These are phyloP conservation scores for Aspergillus awamori DNA, from an alignment of 2,329 filamentous ascomycete species.

Conservation along the genomic window DNA sequence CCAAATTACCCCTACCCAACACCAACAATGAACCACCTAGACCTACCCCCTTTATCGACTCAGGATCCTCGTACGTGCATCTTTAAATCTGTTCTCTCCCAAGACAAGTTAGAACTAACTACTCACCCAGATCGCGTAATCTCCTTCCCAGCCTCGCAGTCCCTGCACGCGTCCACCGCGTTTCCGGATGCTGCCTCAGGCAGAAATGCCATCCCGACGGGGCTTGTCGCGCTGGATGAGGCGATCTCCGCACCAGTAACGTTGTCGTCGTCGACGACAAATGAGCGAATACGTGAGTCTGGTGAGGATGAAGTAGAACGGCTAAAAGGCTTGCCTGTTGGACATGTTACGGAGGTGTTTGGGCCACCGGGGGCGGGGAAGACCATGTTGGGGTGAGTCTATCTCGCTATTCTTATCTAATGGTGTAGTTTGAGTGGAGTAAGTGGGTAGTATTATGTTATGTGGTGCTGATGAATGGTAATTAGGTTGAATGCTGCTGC, in stretches of 20 bases:
- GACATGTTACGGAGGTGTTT: slow-evolving; percentile 83
- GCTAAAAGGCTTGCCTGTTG: slow-evolving; percentile 66
- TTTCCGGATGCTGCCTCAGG: slow-evolving; percentile 13
- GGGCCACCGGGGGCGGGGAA: slow-evolving; percentile 86
- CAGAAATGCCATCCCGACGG: slow-evolving; percentile 41
- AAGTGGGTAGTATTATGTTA: too few relatives aligned
- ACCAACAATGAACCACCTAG: slow-evolving; percentile 29
- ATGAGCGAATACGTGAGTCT: slow-evolving; percentile 2
- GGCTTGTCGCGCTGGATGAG: slow-evolving; percentile 53
- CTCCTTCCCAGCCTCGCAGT: slow-evolving; percentile 43
- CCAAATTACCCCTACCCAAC: background rate
- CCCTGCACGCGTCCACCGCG: slow-evolving; percentile 33
- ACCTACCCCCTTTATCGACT: slow-evolving; percentile 36
- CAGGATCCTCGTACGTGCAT: slow-evolving; percentile 33
- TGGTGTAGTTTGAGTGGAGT: slow-evolving; percentile 15
- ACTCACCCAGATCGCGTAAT: slow-evolving; percentile 31
- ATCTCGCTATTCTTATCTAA: slow-evolving; percentile 1
- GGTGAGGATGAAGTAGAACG: slow-evolving; percentile 3
- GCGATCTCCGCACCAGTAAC: slow-evolving; percentile 22
- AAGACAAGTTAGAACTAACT: slow-evolving; percentile 1
- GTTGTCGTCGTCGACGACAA: background rate
- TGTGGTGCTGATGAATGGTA: slow-evolving; percentile 1
- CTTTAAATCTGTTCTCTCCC: background rate
- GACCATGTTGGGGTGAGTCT: slow-evolving; percentile 74
- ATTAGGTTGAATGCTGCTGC: slow-evolving; percentile 70